Percentiles rank a stretch among this genome's conserved stretches.
Evolutionary conservation across 2,329 filamentous ascomycete genomes (phyloP).

Genomic region (Colletotrichum lupini): DNA sequence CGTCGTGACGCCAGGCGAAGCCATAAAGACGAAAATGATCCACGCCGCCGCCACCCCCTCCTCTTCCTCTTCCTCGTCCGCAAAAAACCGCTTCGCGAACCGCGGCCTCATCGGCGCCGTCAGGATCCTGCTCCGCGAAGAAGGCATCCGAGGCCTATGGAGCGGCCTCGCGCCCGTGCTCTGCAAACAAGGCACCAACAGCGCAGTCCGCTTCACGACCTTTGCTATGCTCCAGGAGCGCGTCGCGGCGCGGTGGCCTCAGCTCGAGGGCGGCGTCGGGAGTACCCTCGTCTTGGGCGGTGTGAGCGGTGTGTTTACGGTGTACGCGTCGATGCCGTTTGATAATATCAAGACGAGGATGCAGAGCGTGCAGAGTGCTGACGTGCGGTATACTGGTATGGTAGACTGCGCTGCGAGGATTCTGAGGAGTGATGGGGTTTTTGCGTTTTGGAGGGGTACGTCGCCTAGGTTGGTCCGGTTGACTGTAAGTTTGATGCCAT

Average conservation of each 20-base stretch:
- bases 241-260: conserved; percentile 5
- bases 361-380: conserved; percentile 16
- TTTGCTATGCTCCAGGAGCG: conserved; percentile 19
- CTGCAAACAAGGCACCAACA: conserved; percentile 18
- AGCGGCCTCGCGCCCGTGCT: conserved; percentile 9
- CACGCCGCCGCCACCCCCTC: not conserved
- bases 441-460: conserved; percentile 23
- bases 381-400: conserved; percentile 14
- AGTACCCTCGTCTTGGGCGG: conserved; percentile 14
- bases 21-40: conserved; percentile 19
- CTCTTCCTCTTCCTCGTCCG: not conserved
- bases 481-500: not conserved
- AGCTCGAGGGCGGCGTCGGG: conserved; percentile 1
- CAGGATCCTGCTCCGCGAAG: conserved; percentile 1
- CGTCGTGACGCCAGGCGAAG: conserved; percentile 17
- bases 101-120: conserved; percentile 3
- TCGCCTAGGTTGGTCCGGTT: conserved; percentile 17
- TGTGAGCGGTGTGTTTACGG: conserved; percentile 22
- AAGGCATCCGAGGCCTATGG: conserved; percentile 12
- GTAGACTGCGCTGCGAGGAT: conserved; percentile 21
- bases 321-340: conserved; percentile 23
- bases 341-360: conserved; percentile 30
- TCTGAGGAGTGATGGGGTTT: conserved; percentile 1
- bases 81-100: not conserved
- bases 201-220: conserved; percentile 25